Conservation (phyloP, 1,284 basidiomycete genomes). For the Tetrapyrgos nigripes region DNA sequence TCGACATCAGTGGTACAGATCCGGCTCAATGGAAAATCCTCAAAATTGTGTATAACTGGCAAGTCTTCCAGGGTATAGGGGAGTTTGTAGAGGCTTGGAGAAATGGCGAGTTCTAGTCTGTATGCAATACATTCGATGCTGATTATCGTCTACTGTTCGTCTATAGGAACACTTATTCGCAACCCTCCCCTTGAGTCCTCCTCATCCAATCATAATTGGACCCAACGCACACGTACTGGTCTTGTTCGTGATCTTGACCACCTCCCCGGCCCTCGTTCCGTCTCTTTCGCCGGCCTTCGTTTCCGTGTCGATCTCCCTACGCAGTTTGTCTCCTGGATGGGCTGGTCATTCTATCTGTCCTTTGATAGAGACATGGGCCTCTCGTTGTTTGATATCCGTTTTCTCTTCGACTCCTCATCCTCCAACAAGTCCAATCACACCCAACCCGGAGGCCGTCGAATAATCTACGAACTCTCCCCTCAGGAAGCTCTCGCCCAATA, state of each 20-base stretch:
- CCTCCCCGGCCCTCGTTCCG: slow-evolving; percentile 63
- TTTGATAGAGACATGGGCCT: slow-evolving; percentile 75
- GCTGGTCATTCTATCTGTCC: slow-evolving; percentile 64
- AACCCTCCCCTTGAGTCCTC: slow-evolving; percentile 39
- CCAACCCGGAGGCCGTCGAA: neutral
- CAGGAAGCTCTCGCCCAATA: slow-evolving; percentile 72
- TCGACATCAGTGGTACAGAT: slow-evolving; percentile 65
- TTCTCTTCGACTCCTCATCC: neutral
- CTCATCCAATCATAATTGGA: slow-evolving; percentile 47
- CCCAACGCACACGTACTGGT: slow-evolving; percentile 49
- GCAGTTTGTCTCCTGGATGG: slow-evolving; percentile 71
- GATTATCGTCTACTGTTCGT: neutral
- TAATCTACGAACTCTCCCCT: slow-evolving; percentile 49
- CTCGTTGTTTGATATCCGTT: slow-evolving; percentile 64
- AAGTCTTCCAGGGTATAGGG: slow-evolving; percentile 53
- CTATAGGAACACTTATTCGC: slow-evolving; percentile 45
- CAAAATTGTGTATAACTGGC: slow-evolving; percentile 66
- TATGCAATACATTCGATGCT: too few species aligned
- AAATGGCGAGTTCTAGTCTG: slow-evolving; percentile 39
- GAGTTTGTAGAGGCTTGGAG: slow-evolving; percentile 59
- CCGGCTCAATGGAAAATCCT: slow-evolving; percentile 54
- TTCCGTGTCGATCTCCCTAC: slow-evolving; percentile 59
- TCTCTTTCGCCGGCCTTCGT: slow-evolving; percentile 63
- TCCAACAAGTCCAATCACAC: too few species aligned
- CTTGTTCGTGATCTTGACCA: slow-evolving; percentile 60